Percentiles rank a stretch among this genome's conserved stretches.
phyloP scores from a whole-genome alignment of 2,329 filamentous ascomycete species.

The Paecilomyces variotii region DNA sequence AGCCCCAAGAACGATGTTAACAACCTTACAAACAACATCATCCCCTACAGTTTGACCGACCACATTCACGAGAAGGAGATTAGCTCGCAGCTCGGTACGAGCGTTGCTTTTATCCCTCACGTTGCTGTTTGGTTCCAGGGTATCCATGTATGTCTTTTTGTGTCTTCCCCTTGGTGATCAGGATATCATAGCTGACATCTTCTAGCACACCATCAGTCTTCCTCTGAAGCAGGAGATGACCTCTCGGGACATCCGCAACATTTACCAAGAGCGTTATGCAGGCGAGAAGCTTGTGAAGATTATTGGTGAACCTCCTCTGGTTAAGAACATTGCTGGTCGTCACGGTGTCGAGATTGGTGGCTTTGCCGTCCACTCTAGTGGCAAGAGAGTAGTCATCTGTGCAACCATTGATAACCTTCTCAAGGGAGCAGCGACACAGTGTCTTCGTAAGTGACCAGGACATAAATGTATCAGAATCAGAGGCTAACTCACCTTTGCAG shows the following conservation, averaged over 20 bases:
- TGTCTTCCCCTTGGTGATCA: slow-evolving; percentile 3
- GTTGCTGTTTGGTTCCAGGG: slow-evolving; percentile 97
- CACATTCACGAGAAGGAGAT: slow-evolving; percentile 96
- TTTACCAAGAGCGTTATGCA: slow-evolving; percentile 94
- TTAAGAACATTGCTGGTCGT: slow-evolving; percentile 75
- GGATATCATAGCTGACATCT: slow-evolving; percentile 10
- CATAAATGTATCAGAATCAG: slow-evolving; percentile 3
- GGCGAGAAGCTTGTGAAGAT: slow-evolving; percentile 94
- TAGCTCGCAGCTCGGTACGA: slow-evolving; percentile 62
- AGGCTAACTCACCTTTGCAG: slow-evolving; percentile 31
- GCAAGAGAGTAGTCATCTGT: slow-evolving; percentile 89
- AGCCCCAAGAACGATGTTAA: slow-evolving; percentile 88
- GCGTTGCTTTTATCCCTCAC: slow-evolving; percentile 83
- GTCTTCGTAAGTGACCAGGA: slow-evolving; percentile 60
- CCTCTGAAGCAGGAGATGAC: slow-evolving; percentile 81
- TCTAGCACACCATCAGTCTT: slow-evolving; percentile 76
- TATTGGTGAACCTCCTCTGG: slow-evolving; percentile 74
- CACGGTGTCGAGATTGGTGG: slow-evolving; percentile 91
- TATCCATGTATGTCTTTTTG: slow-evolving; percentile 53
- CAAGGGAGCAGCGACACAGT: slow-evolving; percentile 90
- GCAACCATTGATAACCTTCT: slow-evolving; percentile 89
- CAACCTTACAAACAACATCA: slow-evolving; percentile 75
- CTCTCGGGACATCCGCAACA: slow-evolving; percentile 81
- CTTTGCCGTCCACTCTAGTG: slow-evolving; percentile 83
- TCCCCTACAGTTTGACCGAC: slow-evolving; percentile 84